Conservation (phyloP, 345 rosid species). For the Camelina hispida region DNA sequence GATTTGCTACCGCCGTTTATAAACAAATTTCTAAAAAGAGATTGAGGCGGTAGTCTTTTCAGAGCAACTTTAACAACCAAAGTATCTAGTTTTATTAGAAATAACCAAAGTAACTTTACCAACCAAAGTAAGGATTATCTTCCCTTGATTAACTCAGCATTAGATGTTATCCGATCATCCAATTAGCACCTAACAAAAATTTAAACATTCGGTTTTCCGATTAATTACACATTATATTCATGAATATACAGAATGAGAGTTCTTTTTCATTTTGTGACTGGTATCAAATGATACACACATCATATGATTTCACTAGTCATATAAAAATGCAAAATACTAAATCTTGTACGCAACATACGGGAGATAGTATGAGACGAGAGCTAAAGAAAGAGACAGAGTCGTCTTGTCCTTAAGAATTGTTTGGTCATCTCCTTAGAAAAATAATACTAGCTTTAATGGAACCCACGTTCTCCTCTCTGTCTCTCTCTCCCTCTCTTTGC, state of each 20-base stretch:
- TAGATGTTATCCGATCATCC: too few species aligned
- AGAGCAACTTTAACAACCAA: too few species aligned
- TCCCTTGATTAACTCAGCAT: too few species aligned
- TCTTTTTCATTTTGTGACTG: neutral
- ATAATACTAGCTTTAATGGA: neutral
- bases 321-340: conserved; percentile 4
- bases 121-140: too few species aligned
- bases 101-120: too few species aligned
- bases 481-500: conserved; percentile 27
- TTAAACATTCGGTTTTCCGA: too few species aligned
- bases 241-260: neutral
- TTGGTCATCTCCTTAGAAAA: neutral
- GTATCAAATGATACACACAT: neutral
- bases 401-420: neutral
- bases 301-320: neutral
- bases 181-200: too few species aligned
- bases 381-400: neutral
- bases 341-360: conserved; percentile 9
- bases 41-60: too few species aligned
- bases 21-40: too few species aligned
- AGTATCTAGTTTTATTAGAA: too few species aligned
- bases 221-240: too few species aligned
- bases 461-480: conserved; percentile 19
- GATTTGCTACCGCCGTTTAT: too few species aligned
- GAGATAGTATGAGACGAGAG: neutral